These are phyloP conservation scores for Priceomyces haplophilus DNA, from an alignment of 805 yeast species.

Conservation along the genomic window DNA sequence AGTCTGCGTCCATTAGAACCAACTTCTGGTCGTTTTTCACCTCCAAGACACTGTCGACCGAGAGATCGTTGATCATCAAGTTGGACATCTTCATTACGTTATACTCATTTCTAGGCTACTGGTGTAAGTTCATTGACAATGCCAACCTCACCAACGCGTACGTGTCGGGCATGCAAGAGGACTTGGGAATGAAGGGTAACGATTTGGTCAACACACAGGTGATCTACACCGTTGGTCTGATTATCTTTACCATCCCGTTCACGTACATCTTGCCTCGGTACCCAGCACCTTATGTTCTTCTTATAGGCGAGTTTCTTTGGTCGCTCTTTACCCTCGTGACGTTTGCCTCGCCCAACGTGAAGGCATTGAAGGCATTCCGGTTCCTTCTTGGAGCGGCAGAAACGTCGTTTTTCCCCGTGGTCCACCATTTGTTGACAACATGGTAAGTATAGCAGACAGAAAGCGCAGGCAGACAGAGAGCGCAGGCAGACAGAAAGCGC, in stretches of 20 bases:
- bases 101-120: constrained; percentile 45
- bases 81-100: constrained; percentile 32
- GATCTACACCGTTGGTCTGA: constrained; percentile 56
- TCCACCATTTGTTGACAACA: constrained; percentile 49
- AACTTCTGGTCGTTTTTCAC: constrained; percentile 47
- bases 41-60: constrained; percentile 40
- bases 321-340: constrained; percentile 59
- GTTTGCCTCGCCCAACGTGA: constrained; percentile 47
- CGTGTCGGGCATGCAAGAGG: constrained; percentile 60
- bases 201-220: constrained; percentile 61
- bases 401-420: constrained; percentile 47
- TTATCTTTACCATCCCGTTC: constrained; percentile 62
- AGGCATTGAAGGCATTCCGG: constrained; percentile 57
- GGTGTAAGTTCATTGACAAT: constrained; percentile 66
- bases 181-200: constrained; percentile 55
- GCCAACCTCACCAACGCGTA: constrained; percentile 64
- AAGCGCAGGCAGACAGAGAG: too few species aligned
- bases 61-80: constrained; percentile 27
- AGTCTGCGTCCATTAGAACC: constrained; percentile 23
- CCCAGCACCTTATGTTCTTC: constrained; percentile 53
- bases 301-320: constrained; percentile 63
- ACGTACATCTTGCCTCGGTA: constrained; percentile 53
- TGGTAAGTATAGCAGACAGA: constrained; percentile 13
- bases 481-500: too few species aligned
- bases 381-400: constrained; percentile 70